A percentile compares a stretch with the other conserved stretches of the same genome.
phyloP scores from a whole-genome alignment of 345 rosid species.

The Microthlaspi erraticum region DNA sequence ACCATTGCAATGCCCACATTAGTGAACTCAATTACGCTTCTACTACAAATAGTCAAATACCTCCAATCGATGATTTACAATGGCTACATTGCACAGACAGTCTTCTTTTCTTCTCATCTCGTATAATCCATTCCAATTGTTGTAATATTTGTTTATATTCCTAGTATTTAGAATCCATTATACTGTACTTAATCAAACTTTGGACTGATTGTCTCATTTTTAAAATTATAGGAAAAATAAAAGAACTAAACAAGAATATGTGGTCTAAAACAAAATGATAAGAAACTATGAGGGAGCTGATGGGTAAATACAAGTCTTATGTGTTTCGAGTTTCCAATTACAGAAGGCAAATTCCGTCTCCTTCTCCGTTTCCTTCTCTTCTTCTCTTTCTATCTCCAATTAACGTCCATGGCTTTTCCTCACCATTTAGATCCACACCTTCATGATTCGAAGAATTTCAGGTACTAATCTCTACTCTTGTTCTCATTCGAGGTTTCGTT shows the following conservation, averaged over 20 bases:
- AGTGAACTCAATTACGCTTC: no score
- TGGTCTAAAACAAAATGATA: not conserved
- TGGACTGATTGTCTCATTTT: no score
- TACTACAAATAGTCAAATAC: no score
- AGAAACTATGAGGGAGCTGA: not conserved
- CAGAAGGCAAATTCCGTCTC: slow-evolving; percentile 24
- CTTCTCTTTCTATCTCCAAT: slow-evolving; percentile 30
- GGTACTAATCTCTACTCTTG: slow-evolving; percentile 41
- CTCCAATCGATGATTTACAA: no score
- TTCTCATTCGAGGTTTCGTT: not conserved
- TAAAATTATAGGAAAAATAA: not conserved
- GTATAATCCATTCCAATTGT: no score
- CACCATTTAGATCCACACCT: slow-evolving; percentile 59
- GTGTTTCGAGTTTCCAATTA: slow-evolving; percentile 6
- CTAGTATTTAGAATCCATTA: no score
- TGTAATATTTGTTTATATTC: no score
- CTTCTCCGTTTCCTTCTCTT: slow-evolving; percentile 27
- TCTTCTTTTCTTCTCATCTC: no score
- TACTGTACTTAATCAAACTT: no score
- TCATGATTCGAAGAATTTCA: slow-evolving; percentile 56
- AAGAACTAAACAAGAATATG: not conserved
- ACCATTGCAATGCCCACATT: no score
- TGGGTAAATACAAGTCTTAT: slow-evolving; percentile 29
- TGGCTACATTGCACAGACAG: no score
- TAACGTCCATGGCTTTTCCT: slow-evolving; percentile 63